Evolutionary conservation across 2,329 filamentous ascomycete genomes (phyloP), one percentile per base, ranked within the genome.

Genomic region (Biscogniauxia mediterranea): DNA sequence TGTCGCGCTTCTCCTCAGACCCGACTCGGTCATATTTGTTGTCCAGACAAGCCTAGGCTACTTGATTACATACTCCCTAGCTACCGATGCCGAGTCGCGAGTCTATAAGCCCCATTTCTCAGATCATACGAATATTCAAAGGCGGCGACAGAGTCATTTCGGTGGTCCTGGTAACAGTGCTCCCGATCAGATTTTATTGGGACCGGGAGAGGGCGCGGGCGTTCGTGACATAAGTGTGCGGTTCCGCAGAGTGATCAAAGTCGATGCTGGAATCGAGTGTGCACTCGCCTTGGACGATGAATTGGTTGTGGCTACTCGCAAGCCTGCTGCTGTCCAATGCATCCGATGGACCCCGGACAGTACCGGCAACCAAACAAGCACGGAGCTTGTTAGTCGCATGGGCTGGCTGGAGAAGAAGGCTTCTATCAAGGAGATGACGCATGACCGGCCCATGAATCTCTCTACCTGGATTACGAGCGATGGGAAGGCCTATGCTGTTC

Each of bases 241-340:
- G 11, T 99, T 99, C 76, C 87, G 94, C 60, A 97, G 97, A 91
- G 94, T 97, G 15, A 98, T 99, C 72, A 96, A 96, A 74, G 92
- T 99, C 19, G 95, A 99, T 76, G 95, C 95, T 2, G 95, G 95
- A 2, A 97, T 99, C 69, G 88, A 89, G 68, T 91, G 89, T 70
- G 92, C 91, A 11, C 79, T 98, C 58, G 94, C 95, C 2, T 83
- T 98, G 21, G 95, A 98, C 67, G 92, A 97, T 59, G 95, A 98
- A 75, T 81, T 99, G 50, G 83, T 98, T 21, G 93, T 99, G 57
- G 92, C 95, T 4, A 99, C 95, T 0, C 83, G 87, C 60, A 97
- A 95, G 71, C 95, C 95, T 3, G 89, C 93, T 0, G 94, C 95
- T n/a, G 87, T 98, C 17, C 95, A 99, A 76, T 97, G 93, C 77